Conservation (phyloP, 495 filamentous ascomycete species). For the Neurospora tetraspora region DNA sequence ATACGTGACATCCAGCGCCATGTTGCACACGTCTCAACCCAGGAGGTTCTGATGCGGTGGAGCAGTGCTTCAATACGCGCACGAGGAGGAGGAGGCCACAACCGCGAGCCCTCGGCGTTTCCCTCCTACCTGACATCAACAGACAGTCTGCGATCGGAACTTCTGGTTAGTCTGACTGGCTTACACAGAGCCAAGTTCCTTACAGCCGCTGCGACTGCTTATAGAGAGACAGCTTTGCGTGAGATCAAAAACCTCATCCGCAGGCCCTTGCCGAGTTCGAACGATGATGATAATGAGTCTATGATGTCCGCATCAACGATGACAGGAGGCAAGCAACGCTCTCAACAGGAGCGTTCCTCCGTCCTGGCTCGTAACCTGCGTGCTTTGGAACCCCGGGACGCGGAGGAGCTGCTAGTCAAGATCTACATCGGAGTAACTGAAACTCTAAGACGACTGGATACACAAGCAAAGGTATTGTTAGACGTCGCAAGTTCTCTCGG, state of each 20-base stretch:
- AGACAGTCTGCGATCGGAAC: conserved; percentile 53
- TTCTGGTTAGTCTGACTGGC: conserved; percentile 61
- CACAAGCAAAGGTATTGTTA: conserved; percentile 90
- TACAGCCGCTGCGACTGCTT: conserved; percentile 68
- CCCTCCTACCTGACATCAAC: conserved; percentile 67
- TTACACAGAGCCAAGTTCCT: conserved; percentile 71
- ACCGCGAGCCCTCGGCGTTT: conserved; percentile 52
- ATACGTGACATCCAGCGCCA: conserved; percentile 74
- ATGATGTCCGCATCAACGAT: conserved; percentile 80
- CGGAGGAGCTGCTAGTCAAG: conserved; percentile 72
- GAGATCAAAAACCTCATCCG: conserved; percentile 85
- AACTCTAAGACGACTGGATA: conserved; percentile 69
- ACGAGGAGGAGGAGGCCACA: conserved; percentile 61
- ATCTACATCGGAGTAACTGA: conserved; percentile 86
- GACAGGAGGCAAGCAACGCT: conserved; percentile 54
- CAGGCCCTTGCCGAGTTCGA: conserved; percentile 76
- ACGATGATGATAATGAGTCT: conserved; percentile 87
- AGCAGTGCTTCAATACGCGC: conserved; percentile 41
- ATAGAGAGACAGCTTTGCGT: conserved; percentile 74
- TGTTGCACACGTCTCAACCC: conserved; percentile 59
- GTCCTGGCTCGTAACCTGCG: conserved; percentile 87
- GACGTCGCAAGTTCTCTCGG: conserved; percentile 80
- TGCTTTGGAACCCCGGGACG: conserved; percentile 70
- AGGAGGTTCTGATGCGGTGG: conserved; percentile 72
- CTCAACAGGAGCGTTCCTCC: conserved; percentile 80